These are phyloP conservation scores for Gnetum montanum DNA, from an alignment of 75 land plant species.

Conservation along the genomic window DNA sequence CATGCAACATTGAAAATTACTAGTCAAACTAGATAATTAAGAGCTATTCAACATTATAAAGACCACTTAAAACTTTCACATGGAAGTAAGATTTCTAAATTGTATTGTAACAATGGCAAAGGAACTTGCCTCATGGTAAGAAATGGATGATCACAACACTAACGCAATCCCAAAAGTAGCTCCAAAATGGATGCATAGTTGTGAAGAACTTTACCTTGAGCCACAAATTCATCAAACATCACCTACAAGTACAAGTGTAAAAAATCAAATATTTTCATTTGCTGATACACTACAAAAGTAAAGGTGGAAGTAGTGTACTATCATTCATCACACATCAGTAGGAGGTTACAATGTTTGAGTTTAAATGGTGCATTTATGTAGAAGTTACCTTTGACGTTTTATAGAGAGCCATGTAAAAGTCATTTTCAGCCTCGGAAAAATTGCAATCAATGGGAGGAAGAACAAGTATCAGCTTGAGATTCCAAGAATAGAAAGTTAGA, in stretches of 20 bases:
- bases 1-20: background rate
- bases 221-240: conserved; percentile 84
- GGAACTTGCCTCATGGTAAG: conserved; percentile 71
- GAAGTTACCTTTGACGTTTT: conserved; percentile 57
- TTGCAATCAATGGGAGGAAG: conserved; percentile 77
- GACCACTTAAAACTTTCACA: background rate
- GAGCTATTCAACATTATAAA: background rate
- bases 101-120: background rate
- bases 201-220: conserved; percentile 80
- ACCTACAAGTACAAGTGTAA: conserved; percentile 34
- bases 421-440: conserved; percentile 71
- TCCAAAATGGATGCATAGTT: conserved; percentile 91
- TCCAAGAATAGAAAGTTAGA: background rate
- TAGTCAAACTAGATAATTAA: background rate
- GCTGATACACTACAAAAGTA: background rate
- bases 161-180: conserved; percentile 68
- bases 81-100: background rate
- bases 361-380: background rate
- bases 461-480: conserved; percentile 66
- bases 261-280: too few species aligned
- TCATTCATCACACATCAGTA: background rate
- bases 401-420: conserved; percentile 77
- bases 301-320: background rate
- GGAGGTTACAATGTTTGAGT: background rate
- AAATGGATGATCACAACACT: conserved; percentile 95